phyloP scores from a whole-genome alignment of 2,329 filamentous ascomycete genomes.

The Nemania sp. region DNA sequence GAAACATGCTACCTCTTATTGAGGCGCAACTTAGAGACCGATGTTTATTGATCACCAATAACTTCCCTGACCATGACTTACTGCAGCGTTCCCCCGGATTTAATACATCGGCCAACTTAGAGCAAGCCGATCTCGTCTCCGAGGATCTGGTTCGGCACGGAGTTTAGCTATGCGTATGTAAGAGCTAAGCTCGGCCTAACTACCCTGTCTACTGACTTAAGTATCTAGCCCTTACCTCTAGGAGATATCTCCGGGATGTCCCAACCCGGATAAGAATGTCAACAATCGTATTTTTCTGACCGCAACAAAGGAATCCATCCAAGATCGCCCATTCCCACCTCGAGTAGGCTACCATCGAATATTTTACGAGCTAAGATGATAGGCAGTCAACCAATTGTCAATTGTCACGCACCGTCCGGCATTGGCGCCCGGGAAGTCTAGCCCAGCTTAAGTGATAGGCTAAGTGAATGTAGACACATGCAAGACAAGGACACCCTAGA shows the following conservation, averaged over 20 bases:
- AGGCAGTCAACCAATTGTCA: background rate
- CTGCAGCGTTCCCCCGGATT: background rate
- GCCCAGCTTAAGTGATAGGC: background rate
- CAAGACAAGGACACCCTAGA: background rate
- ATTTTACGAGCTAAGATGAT: background rate
- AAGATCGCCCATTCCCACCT: background rate
- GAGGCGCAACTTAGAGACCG: background rate
- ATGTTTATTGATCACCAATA: background rate
- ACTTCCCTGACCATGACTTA: background rate
- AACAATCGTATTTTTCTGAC: background rate
- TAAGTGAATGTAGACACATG: background rate
- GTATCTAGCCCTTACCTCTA: background rate
- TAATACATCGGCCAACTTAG: slow-evolving; percentile 4
- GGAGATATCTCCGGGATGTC: background rate
- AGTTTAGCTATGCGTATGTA: background rate
- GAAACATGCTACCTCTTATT: background rate
- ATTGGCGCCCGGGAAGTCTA: background rate
- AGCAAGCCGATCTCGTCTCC: slow-evolving; percentile 6
- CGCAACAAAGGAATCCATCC: background rate
- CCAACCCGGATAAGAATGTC: background rate
- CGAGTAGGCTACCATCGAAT: background rate
- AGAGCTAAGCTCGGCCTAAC: background rate
- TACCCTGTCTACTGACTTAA: no score
- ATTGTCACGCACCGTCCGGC: background rate
- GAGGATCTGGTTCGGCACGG: background rate